These are phyloP conservation scores for Aspergillus sp. DNA, from an alignment of 2,329 filamentous ascomycete genomes.

Conservation along the genomic window DNA sequence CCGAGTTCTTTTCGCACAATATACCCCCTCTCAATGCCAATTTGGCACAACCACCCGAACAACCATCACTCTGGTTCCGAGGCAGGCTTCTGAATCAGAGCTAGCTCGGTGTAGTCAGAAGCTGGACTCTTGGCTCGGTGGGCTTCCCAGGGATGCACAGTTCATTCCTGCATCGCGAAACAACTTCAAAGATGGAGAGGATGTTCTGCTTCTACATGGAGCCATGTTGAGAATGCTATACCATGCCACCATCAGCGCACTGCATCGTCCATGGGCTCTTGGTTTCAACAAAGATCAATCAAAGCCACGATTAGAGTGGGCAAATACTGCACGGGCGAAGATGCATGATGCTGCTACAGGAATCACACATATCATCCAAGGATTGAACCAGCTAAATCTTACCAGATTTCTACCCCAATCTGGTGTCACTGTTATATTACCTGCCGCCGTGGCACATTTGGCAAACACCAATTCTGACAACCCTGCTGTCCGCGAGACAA, in stretches of 20 bases:
- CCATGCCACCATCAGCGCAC: constrained; percentile 80
- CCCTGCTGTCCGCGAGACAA: constrained; percentile 62
- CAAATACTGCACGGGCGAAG: constrained; percentile 68
- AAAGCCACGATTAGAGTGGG: constrained; percentile 50
- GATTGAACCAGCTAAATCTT: constrained; percentile 64
- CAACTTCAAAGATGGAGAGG: constrained; percentile 47
- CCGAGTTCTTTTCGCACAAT: constrained; percentile 79
- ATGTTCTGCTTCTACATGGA: constrained; percentile 59
- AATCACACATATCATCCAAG: constrained; percentile 73
- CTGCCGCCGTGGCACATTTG: constrained; percentile 83
- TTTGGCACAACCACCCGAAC: constrained; percentile 63
- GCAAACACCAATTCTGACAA: constrained; percentile 78
- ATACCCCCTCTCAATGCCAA: constrained; percentile 76
- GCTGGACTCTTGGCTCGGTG: constrained; percentile 67
- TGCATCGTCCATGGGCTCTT: constrained; percentile 80
- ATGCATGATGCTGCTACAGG: constrained; percentile 77
- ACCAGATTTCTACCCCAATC: constrained; percentile 76
- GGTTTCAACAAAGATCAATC: constrained; percentile 48
- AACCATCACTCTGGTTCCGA: constrained; percentile 77
- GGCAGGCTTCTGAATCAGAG: constrained; percentile 72
- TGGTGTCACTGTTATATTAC: constrained; percentile 78
- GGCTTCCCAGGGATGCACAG: constrained; percentile 64
- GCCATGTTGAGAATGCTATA: constrained; percentile 88
- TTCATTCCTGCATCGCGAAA: constrained; percentile 61
- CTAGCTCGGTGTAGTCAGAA: constrained; percentile 71